Evolutionary conservation across 805 yeast species (phyloP).

Genomic region (Candida xiaguanensis): DNA sequence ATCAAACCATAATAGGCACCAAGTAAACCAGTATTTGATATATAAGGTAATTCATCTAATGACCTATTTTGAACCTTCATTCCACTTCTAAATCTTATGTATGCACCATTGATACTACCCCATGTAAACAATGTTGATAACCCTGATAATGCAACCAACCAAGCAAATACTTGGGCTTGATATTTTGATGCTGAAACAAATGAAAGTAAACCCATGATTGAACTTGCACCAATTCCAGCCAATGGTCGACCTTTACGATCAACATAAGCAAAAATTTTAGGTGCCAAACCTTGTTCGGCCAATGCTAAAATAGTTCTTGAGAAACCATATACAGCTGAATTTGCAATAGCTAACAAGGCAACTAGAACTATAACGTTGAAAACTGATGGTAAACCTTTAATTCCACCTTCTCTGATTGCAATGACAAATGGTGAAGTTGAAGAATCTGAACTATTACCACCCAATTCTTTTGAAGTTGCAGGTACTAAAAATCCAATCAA

Average conservation of each 20-base stretch:
- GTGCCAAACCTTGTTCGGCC: slow-evolving; percentile 40
- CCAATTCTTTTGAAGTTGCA: slow-evolving; percentile 22
- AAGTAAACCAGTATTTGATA: slow-evolving; percentile 43
- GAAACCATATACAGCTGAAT: slow-evolving; percentile 42
- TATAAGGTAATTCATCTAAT: slow-evolving; percentile 50
- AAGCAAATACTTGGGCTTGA: slow-evolving; percentile 31
- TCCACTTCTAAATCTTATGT: slow-evolving; percentile 30
- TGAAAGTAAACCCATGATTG: slow-evolving; percentile 34
- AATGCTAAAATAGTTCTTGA: slow-evolving; percentile 39
- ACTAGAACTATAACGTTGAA: slow-evolving; percentile 40
- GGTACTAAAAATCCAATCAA: slow-evolving; percentile 40
- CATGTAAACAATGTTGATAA: slow-evolving; percentile 34
- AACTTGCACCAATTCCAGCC: slow-evolving; percentile 30
- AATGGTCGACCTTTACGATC: slow-evolving; percentile 40
- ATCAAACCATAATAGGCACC: slow-evolving; percentile 29
- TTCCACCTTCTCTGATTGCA: slow-evolving; percentile 40
- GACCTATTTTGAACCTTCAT: slow-evolving; percentile 34
- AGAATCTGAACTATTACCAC: slow-evolving; percentile 23
- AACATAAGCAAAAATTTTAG: slow-evolving; percentile 29
- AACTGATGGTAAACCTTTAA: slow-evolving; percentile 39
- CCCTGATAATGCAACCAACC: slow-evolving; percentile 35
- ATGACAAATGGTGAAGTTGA: slow-evolving; percentile 42
- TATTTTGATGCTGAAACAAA: slow-evolving; percentile 40
- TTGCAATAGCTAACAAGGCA: slow-evolving; percentile 40
- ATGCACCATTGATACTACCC: slow-evolving; percentile 33